Conservation (phyloP, 345 rosid species). For the Aquilaria malaccensis region DNA sequence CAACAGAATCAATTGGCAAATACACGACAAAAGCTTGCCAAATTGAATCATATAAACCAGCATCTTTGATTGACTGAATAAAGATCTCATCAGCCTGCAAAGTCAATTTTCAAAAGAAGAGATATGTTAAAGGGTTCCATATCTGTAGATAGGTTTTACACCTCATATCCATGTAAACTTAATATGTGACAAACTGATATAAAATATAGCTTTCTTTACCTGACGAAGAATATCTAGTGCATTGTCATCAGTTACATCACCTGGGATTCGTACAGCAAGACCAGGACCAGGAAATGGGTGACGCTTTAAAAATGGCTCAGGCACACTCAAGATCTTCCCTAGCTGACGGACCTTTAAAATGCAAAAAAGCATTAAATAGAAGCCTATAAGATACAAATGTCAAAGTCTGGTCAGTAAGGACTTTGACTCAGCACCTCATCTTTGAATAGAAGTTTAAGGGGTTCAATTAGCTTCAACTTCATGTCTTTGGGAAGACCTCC, state of each 20-base stretch:
- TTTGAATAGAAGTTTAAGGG: conserved; percentile 89
- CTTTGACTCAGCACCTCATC: conserved; percentile 62
- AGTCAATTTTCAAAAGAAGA: neutral
- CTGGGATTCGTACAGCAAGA: conserved; percentile 91
- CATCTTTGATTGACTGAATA: conserved; percentile 94
- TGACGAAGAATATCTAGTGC: conserved; percentile 84
- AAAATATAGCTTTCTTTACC: conserved; percentile 25
- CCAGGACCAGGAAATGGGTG: conserved; percentile 99
- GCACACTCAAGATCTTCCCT: conserved; percentile 78
- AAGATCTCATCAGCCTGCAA: conserved; percentile 92
- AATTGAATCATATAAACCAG: conserved; percentile 83
- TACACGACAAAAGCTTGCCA: conserved; percentile 99
- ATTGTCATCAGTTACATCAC: conserved; percentile 88
- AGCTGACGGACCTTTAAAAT: conserved; percentile 74
- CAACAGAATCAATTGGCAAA: conserved; percentile 91
- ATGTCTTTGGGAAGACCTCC: conserved; percentile 99
- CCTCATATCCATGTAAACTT: conserved; percentile 4
- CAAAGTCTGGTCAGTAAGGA: neutral
- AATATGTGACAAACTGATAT: neutral
- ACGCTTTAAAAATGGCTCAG: conserved; percentile 78
- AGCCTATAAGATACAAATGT: neutral
- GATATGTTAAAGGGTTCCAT: neutral
- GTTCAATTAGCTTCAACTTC: conserved; percentile 95
- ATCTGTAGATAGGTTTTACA: neutral
- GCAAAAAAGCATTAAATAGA: conserved; percentile 2